Conservation (phyloP, 768 basidiomycete genomes). For the Mycena olivaceomarginata region DNA sequence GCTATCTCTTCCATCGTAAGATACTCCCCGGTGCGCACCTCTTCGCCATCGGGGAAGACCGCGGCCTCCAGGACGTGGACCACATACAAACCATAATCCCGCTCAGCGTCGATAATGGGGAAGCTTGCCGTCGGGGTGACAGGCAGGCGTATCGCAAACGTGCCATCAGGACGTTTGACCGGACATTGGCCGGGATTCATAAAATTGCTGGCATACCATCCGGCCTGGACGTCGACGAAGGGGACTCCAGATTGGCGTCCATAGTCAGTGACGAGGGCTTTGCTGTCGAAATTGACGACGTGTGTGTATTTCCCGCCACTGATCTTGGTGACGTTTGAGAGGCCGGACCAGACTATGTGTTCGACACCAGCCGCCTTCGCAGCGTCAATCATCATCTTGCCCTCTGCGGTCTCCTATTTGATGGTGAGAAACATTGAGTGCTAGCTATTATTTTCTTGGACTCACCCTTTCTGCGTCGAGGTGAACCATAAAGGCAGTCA, state of each 20-base stretch:
- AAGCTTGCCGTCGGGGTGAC: background rate
- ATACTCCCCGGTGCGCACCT: background rate
- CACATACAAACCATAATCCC: background rate
- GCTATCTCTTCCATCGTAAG: background rate
- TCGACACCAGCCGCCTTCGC: slow-evolving; percentile 1
- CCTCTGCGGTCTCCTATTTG: slow-evolving; percentile 3
- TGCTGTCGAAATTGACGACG: background rate
- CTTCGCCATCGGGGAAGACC: background rate
- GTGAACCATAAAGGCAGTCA: background rate
- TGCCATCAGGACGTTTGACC: background rate
- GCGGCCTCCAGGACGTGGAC: background rate
- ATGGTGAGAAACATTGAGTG: background rate
- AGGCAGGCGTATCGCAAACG: background rate
- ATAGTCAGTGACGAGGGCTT: background rate
- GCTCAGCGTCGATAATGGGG: background rate
- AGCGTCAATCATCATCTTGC: slow-evolving; percentile 12
- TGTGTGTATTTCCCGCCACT: background rate
- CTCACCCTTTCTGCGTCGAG: background rate
- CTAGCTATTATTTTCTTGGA: background rate
- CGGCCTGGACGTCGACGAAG: slow-evolving; percentile 1
- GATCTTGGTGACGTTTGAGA: background rate
- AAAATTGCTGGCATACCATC: background rate
- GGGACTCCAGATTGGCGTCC: background rate
- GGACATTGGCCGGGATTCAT: background rate
- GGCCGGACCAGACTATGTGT: background rate